A percentile compares a stretch with the other conserved stretches of the same genome.
Evolutionary conservation across 2,329 filamentous ascomycete genomes (phyloP).

Genomic region (Dactylellina haptotyla): DNA sequence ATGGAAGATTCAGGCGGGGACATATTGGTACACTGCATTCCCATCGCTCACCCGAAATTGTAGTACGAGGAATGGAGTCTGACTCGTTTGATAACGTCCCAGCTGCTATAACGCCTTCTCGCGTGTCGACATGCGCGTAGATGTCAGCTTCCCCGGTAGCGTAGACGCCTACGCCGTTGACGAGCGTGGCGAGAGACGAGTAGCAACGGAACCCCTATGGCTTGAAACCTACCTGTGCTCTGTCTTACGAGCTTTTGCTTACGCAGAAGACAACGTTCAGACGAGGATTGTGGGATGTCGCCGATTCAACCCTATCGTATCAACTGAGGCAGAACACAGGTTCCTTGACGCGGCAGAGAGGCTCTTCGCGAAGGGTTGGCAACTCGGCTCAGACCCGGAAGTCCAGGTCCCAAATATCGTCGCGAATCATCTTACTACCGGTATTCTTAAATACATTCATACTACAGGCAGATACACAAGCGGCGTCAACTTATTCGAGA

Average conservation of each 20-base stretch:
- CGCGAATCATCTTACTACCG: constrained; percentile 86
- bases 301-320: constrained; percentile 96
- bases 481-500: constrained; percentile 97
- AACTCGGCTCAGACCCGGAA: constrained; percentile 93
- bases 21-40: constrained; percentile 79
- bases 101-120: constrained; percentile 99
- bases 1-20: constrained; percentile 85
- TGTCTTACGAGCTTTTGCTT: constrained; percentile 91
- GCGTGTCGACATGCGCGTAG: constrained; percentile 95
- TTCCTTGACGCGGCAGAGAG: constrained; percentile 94
- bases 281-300: constrained; percentile 97
- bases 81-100: constrained; percentile 31
- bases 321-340: constrained; percentile 96
- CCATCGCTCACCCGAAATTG: neutral
- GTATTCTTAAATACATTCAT: constrained; percentile 90
- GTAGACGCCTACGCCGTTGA: constrained; percentile 98
- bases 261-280: constrained; percentile 94
- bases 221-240: constrained; percentile 97
- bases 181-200: constrained; percentile 89
- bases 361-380: constrained; percentile 94
- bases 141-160: constrained; percentile 94
- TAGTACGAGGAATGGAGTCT: neutral
- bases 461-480: constrained; percentile 94
- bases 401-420: constrained; percentile 98
- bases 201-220: constrained; percentile 90